Evolutionary conservation across 164 flowering plant species (phyloP).

Genomic region (Vitis rotundifolia): DNA sequence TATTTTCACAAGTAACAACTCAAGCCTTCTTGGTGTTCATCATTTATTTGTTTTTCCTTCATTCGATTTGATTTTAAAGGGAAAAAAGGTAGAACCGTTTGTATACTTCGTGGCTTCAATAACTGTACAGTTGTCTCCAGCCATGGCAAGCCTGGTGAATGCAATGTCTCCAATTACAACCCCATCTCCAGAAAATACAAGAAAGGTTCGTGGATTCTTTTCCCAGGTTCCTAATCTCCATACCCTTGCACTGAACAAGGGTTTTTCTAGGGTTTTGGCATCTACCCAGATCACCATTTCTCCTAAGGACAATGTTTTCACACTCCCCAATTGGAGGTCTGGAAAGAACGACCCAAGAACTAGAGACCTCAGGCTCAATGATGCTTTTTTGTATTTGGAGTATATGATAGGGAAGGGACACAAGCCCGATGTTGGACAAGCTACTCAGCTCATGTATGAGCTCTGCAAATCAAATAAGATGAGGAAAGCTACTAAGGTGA

Average conservation of each 20-base stretch:
- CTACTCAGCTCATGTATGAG: conserved; percentile 74
- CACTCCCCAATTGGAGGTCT: conserved; percentile 67
- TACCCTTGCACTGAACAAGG: conserved; percentile 41
- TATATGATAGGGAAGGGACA: conserved; percentile 68
- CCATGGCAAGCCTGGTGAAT: conserved; percentile 49
- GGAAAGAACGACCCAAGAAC: conserved; percentile 42
- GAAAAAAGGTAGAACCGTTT: no score
- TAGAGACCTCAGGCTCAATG: conserved; percentile 51
- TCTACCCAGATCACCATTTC: conserved; percentile 55
- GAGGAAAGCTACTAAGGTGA: conserved; percentile 63
- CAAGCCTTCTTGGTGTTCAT: no score
- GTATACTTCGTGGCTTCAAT: no score
- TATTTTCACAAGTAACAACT: no score
- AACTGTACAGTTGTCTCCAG: background rate
- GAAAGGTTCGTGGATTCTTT: conserved; percentile 42
- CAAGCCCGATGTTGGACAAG: conserved; percentile 64
- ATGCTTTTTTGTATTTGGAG: conserved; percentile 64
- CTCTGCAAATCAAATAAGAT: conserved; percentile 64
- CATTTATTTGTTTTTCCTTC: no score
- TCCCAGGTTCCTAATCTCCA: conserved; percentile 53
- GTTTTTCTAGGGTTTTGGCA: conserved; percentile 57
- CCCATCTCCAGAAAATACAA: conserved; percentile 30
- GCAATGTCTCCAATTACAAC: conserved; percentile 41
- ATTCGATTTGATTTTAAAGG: no score
- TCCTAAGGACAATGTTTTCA: conserved; percentile 48